Percentiles rank a stretch among this genome's conserved stretches.
Evolutionary conservation across 371 early-diverging fungal genomes (phyloP).

Genomic region (Mortierella sp.): DNA sequence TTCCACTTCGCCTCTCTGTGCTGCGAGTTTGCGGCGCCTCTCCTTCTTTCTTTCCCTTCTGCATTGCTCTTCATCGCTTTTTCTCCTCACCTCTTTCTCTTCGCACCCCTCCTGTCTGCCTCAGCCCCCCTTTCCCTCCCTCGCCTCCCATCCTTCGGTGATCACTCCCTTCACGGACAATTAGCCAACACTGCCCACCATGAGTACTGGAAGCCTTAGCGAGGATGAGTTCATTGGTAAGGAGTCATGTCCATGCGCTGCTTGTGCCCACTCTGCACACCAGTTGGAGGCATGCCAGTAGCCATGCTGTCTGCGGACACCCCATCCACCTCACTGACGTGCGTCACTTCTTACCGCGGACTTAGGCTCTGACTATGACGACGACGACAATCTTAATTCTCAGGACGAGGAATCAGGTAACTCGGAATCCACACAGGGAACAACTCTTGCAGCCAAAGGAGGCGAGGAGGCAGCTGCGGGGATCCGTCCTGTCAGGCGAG

Average conservation of each 20-base stretch:
- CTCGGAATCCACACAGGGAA: neutral
- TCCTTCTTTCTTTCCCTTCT: neutral
- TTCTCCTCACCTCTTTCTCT: neutral
- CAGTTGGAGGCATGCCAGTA: too few relatives aligned
- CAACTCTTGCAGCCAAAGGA: too few relatives aligned
- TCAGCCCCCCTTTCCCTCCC: neutral
- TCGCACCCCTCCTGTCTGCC: neutral
- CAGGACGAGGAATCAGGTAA: constrained; percentile 47
- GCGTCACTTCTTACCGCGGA: neutral
- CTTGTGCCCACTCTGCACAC: too few relatives aligned
- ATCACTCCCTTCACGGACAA: neutral
- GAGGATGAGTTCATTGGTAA: constrained; percentile 49
- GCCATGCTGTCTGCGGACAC: too few relatives aligned
- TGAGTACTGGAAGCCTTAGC: constrained; percentile 49
- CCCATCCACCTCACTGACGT: too few relatives aligned
- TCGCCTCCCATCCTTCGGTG: neutral
- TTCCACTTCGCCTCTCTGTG: constrained; percentile 6
- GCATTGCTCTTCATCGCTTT: neutral
- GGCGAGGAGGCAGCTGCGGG: too few relatives aligned
- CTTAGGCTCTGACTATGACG: constrained; percentile 25
- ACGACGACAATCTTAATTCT: constrained; percentile 19
- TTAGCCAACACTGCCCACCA: neutral
- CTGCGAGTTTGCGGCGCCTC: too few relatives aligned
- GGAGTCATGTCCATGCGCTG: neutral
- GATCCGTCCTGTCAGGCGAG: too few relatives aligned